A percentile compares a stretch with the other conserved stretches of the same genome.
Evolutionary conservation across 768 basidiomycete genomes (phyloP).

Genomic region (Polyporus arcularius): DNA sequence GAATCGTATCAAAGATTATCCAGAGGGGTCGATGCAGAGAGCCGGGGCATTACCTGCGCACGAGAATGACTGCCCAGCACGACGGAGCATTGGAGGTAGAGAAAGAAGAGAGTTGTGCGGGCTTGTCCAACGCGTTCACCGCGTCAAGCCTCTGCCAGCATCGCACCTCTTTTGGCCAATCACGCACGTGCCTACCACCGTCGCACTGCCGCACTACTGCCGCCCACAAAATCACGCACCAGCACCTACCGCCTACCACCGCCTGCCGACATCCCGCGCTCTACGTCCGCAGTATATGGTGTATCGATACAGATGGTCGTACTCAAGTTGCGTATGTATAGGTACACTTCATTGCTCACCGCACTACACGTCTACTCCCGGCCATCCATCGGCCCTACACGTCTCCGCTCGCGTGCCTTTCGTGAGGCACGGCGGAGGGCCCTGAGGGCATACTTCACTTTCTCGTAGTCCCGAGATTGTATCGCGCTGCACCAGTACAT

Average conservation of each 20-base stretch:
- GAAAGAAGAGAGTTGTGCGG: conserved; percentile 19
- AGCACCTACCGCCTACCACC: too few species aligned
- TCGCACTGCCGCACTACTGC: background rate
- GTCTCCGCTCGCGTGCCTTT: conserved; percentile 67
- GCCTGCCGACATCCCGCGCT: too few species aligned
- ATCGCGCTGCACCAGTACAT: conserved; percentile 54
- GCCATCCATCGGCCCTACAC: conserved; percentile 41
- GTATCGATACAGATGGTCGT: background rate
- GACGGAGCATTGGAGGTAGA: conserved; percentile 52
- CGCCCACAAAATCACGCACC: background rate
- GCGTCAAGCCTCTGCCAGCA: background rate
- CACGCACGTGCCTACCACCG: conserved; percentile 12
- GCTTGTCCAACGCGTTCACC: conserved; percentile 14
- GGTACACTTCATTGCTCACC: conserved; percentile 21
- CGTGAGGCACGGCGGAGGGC: conserved; percentile 71
- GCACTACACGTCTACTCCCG: conserved; percentile 20
- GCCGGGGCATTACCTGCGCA: conserved; percentile 46
- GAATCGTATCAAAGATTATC: background rate
- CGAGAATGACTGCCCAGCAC: conserved; percentile 58
- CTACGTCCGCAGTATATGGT: background rate
- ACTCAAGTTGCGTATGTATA: conserved; percentile 6
- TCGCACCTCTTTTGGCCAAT: conserved; percentile 10
- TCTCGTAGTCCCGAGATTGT: conserved; percentile 66
- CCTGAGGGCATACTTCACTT: conserved; percentile 79
- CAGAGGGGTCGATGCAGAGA: background rate